Evolutionary conservation across 495 filamentous ascomycete species (phyloP).

Genomic region (Penicillium paradoxum): DNA sequence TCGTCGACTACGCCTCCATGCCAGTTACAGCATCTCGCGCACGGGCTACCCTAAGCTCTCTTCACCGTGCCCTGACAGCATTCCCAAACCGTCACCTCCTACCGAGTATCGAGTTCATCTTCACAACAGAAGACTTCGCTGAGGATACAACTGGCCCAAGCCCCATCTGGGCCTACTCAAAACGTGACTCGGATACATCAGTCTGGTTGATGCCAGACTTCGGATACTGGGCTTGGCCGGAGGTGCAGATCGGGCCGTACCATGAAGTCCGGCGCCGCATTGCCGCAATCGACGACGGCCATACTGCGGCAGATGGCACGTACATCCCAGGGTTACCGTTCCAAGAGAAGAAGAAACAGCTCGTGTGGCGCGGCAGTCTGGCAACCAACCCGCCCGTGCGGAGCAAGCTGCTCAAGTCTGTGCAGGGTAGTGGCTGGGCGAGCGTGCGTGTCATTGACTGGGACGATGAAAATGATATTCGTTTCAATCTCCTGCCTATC

Average conservation of each 20-base stretch:
- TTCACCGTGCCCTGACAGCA: slow-evolving; percentile 35
- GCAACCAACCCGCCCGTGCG: slow-evolving; percentile 37
- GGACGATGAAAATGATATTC: slow-evolving; percentile 34
- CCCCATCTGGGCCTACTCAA: slow-evolving; percentile 52
- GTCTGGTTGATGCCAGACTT: slow-evolving; percentile 78
- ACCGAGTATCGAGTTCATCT: slow-evolving; percentile 59
- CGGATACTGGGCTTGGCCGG: slow-evolving; percentile 69
- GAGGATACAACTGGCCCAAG: slow-evolving; percentile 16
- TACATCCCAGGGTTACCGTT: slow-evolving; percentile 21
- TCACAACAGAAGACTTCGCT: slow-evolving; percentile 48
- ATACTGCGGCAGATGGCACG: slow-evolving; percentile 13
- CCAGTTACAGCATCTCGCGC: slow-evolving; percentile 32
- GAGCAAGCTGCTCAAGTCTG: slow-evolving; percentile 41
- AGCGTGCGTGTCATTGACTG: slow-evolving; percentile 49
- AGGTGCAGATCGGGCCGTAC: slow-evolving; percentile 56
- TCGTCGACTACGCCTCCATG: slow-evolving; percentile 33
- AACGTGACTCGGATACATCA: slow-evolving; percentile 37
- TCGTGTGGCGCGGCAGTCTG: slow-evolving; percentile 63
- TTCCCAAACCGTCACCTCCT: slow-evolving; percentile 43
- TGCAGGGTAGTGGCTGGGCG: slow-evolving; percentile 45
- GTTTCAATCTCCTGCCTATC: slow-evolving; percentile 40
- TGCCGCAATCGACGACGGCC: slow-evolving; percentile 31
- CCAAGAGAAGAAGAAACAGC: slow-evolving; percentile 54
- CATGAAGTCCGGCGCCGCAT: slow-evolving; percentile 44
- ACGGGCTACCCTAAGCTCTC: slow-evolving; percentile 36